Percentiles rank a stretch among this genome's conserved stretches.
Evolutionary conservation across 2,329 filamentous ascomycete genomes (phyloP).

Genomic region (Hypoxylon sp.): DNA sequence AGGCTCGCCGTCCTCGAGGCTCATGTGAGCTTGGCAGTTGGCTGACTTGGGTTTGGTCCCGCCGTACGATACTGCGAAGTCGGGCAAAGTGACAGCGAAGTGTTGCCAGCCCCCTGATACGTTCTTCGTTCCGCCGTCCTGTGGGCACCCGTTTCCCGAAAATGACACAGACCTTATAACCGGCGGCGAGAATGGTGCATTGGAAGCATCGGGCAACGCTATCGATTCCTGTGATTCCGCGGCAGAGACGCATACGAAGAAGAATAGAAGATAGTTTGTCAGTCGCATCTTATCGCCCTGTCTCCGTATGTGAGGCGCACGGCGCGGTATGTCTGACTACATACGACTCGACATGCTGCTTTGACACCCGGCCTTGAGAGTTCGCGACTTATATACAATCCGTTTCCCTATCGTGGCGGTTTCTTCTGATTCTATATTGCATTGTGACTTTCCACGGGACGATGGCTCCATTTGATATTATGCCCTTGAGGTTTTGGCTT

Average conservation of each 20-base stretch:
- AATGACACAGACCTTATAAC: slow-evolving; percentile 30
- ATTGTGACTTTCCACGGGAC: neutral
- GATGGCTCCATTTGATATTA: neutral
- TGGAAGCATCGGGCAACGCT: slow-evolving; percentile 2
- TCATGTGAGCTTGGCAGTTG: slow-evolving; percentile 37
- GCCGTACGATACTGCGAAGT: slow-evolving; percentile 28
- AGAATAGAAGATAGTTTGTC: neutral
- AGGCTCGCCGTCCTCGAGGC: slow-evolving; percentile 18
- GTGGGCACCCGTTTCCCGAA: slow-evolving; percentile 36
- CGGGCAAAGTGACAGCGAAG: slow-evolving; percentile 30
- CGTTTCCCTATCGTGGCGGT: neutral
- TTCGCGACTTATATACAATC: slow-evolving; percentile 1
- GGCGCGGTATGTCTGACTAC: neutral
- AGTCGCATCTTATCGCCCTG: slow-evolving; percentile 4
- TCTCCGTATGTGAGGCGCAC: neutral
- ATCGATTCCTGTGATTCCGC: slow-evolving; percentile 9
- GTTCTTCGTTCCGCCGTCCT: slow-evolving; percentile 19
- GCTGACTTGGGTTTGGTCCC: slow-evolving; percentile 22
- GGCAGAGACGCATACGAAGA: slow-evolving; percentile 12
- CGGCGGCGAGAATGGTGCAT: slow-evolving; percentile 26
- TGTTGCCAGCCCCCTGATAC: slow-evolving; percentile 25
- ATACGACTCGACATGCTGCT: neutral
- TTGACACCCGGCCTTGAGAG: neutral
- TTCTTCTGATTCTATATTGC: neutral
- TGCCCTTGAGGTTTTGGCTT: neutral